Evolutionary conservation across 1,284 basidiomycete species (phyloP).

Genomic region (Laetiporus sulphureus): DNA sequence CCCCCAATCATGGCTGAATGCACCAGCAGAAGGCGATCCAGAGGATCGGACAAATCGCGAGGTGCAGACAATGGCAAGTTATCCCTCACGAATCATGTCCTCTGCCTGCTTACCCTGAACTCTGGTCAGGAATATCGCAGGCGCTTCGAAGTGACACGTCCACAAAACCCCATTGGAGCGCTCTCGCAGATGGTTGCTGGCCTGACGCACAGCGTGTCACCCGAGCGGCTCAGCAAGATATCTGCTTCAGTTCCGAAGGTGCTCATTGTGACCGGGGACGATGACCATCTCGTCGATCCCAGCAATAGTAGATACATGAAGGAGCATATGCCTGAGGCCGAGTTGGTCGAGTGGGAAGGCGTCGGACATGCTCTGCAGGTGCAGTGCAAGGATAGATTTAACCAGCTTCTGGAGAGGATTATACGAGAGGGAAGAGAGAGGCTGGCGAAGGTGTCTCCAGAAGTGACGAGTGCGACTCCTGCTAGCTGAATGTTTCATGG

Average conservation of each 20-base stretch:
- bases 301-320: slow-evolving; percentile 54
- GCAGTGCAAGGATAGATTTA: slow-evolving; percentile 49
- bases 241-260: slow-evolving; percentile 54
- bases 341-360: slow-evolving; percentile 55
- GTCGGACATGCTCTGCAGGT: slow-evolving; percentile 65
- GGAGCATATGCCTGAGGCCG: slow-evolving; percentile 60
- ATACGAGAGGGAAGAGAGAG: slow-evolving; percentile 44
- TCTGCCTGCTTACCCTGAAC: neutral
- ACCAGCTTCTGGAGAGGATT: slow-evolving; percentile 49
- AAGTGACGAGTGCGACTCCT: too few species aligned
- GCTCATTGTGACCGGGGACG: slow-evolving; percentile 67
- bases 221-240: slow-evolving; percentile 48
- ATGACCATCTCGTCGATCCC: slow-evolving; percentile 62
- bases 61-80: slow-evolving; percentile 44
- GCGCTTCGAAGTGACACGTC: slow-evolving; percentile 49
- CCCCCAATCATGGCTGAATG: slow-evolving; percentile 51
- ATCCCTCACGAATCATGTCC: neutral
- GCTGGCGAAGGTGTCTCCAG: slow-evolving; percentile 1
- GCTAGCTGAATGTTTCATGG: too few species aligned
- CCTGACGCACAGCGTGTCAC: slow-evolving; percentile 60
- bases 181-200: slow-evolving; percentile 74
- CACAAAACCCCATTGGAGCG: slow-evolving; percentile 57
- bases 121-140: slow-evolving; percentile 38
- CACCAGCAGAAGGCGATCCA: slow-evolving; percentile 41
- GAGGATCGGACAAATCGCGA: slow-evolving; percentile 57